Conservation (phyloP, 352 stramenopile genomes). For the Phytopythium sindhum region DNA sequence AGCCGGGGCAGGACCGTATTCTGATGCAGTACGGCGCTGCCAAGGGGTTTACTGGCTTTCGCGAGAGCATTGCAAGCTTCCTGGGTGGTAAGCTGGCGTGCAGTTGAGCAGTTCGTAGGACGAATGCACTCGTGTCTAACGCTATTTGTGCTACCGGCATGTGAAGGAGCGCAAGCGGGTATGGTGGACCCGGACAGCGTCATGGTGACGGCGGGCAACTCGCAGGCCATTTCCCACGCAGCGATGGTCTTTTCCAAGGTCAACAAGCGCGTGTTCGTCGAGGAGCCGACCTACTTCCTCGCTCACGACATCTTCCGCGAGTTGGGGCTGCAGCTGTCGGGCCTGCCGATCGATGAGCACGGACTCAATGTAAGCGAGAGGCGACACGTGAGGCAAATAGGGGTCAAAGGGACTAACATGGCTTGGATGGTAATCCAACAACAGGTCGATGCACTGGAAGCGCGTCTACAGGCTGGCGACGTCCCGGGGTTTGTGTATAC, state of each 20-base stretch:
- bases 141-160: background rate
- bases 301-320: constrained; percentile 90
- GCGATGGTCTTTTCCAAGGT: constrained; percentile 67
- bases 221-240: constrained; percentile 88
- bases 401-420: background rate
- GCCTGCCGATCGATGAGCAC: constrained; percentile 71
- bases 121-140: constrained; percentile 1
- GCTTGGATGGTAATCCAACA: background rate
- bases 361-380: constrained; percentile 55
- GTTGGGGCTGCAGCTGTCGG: constrained; percentile 75
- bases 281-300: constrained; percentile 93
- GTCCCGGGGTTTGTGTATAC: constrained; percentile 91
- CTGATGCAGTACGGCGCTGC: constrained; percentile 78
- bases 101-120: background rate
- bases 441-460: constrained; percentile 70
- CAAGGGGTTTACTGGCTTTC: constrained; percentile 67
- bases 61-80: constrained; percentile 55
- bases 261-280: constrained; percentile 87
- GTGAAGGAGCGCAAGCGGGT: constrained; percentile 18
- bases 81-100: constrained; percentile 29
- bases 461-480: constrained; percentile 45
- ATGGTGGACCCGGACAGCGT: constrained; percentile 45
- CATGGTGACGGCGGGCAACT: constrained; percentile 91
- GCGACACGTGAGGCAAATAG: no score
- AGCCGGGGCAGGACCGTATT: constrained; percentile 38